Percentiles rank a stretch among this genome's conserved stretches.
Evolutionary conservation across 2,329 filamentous ascomycete species (phyloP).

Genomic region (Aureobasidium zeae): DNA sequence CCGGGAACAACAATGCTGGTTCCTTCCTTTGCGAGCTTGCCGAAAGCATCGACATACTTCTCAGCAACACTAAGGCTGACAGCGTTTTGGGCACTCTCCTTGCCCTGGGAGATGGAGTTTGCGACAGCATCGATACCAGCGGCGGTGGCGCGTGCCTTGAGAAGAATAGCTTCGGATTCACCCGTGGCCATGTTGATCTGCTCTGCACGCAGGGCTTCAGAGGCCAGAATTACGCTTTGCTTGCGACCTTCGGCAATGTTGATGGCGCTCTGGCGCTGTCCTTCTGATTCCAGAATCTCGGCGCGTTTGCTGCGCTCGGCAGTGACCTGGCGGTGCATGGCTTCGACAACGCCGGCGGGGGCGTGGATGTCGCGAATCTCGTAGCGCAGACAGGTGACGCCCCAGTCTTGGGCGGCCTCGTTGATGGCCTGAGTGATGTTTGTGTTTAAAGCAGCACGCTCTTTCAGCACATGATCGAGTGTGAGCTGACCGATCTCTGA

Average conservation of each 20-base stretch:
- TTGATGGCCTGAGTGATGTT: constrained; percentile 99
- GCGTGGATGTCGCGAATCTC: constrained; percentile 98
- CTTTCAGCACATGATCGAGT: constrained; percentile 94
- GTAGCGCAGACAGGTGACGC: constrained; percentile 89
- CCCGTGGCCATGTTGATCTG: constrained; percentile 87
- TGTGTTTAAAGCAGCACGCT: constrained; percentile 88
- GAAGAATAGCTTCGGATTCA: constrained; percentile 85
- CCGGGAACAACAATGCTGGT: constrained; percentile 93
- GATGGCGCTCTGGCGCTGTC: constrained; percentile 93
- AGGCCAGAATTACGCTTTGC: constrained; percentile 92
- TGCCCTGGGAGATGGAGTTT: constrained; percentile 57
- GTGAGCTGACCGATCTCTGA: constrained; percentile 95
- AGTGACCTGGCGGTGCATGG: constrained; percentile 97
- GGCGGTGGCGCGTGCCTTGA: constrained; percentile 81
- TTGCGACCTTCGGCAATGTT: constrained; percentile 98
- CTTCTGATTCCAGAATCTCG: constrained; percentile 94
- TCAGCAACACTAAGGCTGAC: constrained; percentile 85
- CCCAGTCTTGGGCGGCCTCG: constrained; percentile 93
- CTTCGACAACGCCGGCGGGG: constrained; percentile 82
- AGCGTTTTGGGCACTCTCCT: constrained; percentile 68
- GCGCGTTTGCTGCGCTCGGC: constrained; percentile 95
- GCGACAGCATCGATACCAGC: constrained; percentile 81
- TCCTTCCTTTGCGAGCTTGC: constrained; percentile 84
- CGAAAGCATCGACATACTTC: constrained; percentile 96
- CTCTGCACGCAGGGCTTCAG: constrained; percentile 80